Evolutionary conservation across 192 early-diverging fungal genomes (phyloP), one percentile per base, ranked within the genome.

Genomic region (Borealophlyctis nickersoniae): DNA sequence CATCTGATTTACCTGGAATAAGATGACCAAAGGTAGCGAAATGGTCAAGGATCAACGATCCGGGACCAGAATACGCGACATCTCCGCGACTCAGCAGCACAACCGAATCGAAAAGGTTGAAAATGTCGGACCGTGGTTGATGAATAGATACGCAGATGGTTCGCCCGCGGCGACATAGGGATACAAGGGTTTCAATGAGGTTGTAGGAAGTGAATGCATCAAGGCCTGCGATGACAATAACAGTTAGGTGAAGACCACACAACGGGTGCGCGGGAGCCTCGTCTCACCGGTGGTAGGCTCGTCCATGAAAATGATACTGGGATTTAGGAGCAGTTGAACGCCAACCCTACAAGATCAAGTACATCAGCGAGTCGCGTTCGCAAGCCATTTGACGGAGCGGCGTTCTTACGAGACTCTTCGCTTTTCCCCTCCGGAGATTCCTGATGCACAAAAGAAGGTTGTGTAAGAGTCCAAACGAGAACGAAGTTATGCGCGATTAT

Each of bases 121-220:
- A 93, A 56, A 91, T 88, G 58, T 91, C 85, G 4, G 87, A 87
- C 32, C 84, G 86, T 30, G 94, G 94, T 70, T 95, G 93, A 63
- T 96, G 94, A 62, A 96, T 92, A 1, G 91, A 88, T 69, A 91
- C 81, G 45, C 94, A 71, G 14, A 93, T 88, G 3, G 90, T 77
- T 29, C 78, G 67, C 29, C 69, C 70, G 48, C 66, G 34, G 35
- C 67, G 36, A 52, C 69, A 65, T 4, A 80, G 70, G 14, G 50
- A 36, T 3, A 72, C 69, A 26, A 82, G 73, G 16, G 84, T 81
- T 69, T 86, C 77, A 32, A 87, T 81, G 2, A 90, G 73, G 49
- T 81, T 72, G 63, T 80, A 76, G 1, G 88, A 86, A 39, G 85
- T 86, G 60, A 81, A 82, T 35, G 86, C 75, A 73, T 92, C 90